A percentile compares a stretch with the other conserved stretches of the same genome.
phyloP scores from a whole-genome alignment of 495 filamentous ascomycete species.

The Lindgomyces ingoldianus region DNA sequence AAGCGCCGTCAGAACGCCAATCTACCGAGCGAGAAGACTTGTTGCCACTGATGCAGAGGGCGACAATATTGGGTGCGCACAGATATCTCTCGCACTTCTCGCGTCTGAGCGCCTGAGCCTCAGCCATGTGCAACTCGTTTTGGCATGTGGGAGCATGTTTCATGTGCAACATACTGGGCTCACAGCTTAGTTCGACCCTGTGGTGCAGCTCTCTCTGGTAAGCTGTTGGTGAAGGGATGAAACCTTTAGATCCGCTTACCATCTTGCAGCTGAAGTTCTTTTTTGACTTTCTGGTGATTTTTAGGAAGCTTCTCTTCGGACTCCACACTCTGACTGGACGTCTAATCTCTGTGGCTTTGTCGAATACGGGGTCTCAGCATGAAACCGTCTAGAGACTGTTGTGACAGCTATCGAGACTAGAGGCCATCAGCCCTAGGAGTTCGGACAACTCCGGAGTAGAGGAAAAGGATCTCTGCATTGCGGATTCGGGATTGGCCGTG shows the following conservation, averaged over 20 bases:
- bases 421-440: background rate
- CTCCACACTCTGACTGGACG: background rate
- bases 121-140: constrained; percentile 9
- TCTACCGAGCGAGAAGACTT: background rate
- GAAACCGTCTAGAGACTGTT: background rate
- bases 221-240: background rate
- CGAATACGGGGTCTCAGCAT: background rate
- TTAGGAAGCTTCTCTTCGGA: background rate
- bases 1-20: background rate
- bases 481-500: background rate
- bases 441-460: background rate
- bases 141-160: constrained; percentile 3
- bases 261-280: background rate
- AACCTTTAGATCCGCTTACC: background rate
- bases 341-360: background rate
- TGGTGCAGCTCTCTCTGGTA: background rate
- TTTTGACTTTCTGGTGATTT: background rate
- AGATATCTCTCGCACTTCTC: constrained; percentile 1
- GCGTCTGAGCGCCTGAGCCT: background rate
- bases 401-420: background rate
- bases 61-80: background rate
- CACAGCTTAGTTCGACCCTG: background rate
- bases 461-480: background rate
- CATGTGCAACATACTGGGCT: background rate
- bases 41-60: background rate